Evolutionary conservation across 2,329 filamentous ascomycete genomes (phyloP).

Genomic region (Exophiala sp.): DNA sequence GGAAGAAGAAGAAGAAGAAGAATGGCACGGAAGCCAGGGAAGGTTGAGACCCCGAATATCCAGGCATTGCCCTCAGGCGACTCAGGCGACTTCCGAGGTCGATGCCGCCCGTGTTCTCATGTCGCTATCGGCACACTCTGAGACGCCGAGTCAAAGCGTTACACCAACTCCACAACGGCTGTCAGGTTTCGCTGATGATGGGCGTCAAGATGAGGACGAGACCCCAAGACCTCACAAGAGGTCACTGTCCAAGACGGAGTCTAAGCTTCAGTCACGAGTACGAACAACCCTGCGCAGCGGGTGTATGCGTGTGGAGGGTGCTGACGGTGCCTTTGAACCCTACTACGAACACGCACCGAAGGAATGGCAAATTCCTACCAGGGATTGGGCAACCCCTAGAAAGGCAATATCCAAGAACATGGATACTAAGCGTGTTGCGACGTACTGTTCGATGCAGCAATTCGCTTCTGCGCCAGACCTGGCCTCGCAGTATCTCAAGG

Average conservation of each 20-base stretch:
- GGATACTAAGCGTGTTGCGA: conserved; percentile 20
- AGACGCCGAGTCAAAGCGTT: conserved; percentile 21
- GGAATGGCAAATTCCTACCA: conserved; percentile 13
- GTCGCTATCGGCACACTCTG: conserved; percentile 17
- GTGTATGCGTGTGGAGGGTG: conserved; percentile 3
- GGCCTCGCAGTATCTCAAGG: conserved; percentile 7
- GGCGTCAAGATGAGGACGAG: neutral
- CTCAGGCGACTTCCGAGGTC: conserved; percentile 17
- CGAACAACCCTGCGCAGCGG: conserved; percentile 2
- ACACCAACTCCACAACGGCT: conserved; percentile 20
- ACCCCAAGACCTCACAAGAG: conserved; percentile 22
- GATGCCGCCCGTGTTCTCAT: conserved; percentile 17
- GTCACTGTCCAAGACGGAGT: conserved; percentile 18
- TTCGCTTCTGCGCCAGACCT: conserved; percentile 20
- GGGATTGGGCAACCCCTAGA: conserved; percentile 12
- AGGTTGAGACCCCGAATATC: neutral
- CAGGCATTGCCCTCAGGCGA: conserved; percentile 3
- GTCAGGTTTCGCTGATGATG: neutral
- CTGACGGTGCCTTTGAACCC: conserved; percentile 14
- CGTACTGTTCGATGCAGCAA: conserved; percentile 20
- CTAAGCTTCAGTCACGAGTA: conserved; percentile 17
- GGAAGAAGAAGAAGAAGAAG: too few relatives aligned
- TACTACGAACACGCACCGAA: conserved; percentile 10
- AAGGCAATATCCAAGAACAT: conserved; percentile 12
- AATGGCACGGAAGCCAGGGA: conserved; percentile 17